A percentile compares a stretch with the other conserved stretches of the same genome.
Conservation (phyloP, 2,329 filamentous ascomycete species). For the Nakataea oryzae region DNA sequence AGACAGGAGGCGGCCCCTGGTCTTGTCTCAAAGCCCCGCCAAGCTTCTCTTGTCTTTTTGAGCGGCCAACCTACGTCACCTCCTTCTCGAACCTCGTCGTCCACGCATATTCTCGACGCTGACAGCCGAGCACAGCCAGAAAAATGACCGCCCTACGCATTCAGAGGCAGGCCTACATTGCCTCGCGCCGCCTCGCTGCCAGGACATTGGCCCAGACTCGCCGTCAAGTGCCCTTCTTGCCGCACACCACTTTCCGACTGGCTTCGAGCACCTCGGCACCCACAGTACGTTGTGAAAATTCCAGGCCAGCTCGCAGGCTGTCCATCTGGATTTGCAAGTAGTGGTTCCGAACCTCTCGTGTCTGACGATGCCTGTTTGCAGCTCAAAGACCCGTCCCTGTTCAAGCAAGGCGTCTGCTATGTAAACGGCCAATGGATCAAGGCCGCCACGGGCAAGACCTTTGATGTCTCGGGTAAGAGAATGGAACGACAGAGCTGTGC, state of each 20-base stretch:
- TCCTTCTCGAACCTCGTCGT: neutral
- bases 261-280: slow-evolving; percentile 36
- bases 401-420: slow-evolving; percentile 74
- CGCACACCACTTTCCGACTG: slow-evolving; percentile 8
- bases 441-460: slow-evolving; percentile 81
- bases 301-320: neutral
- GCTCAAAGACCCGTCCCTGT: slow-evolving; percentile 70
- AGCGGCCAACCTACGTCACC: neutral
- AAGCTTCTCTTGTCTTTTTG: neutral
- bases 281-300: slow-evolving; percentile 20
- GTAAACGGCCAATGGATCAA: slow-evolving; percentile 89
- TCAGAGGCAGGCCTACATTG: neutral
- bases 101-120: neutral
- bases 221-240: neutral
- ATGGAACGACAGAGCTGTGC: neutral
- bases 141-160: neutral
- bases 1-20: neutral
- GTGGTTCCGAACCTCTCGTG: neutral
- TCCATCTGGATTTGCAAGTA: too few relatives aligned
- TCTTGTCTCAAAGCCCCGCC: neutral
- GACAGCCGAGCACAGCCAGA: neutral
- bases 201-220: neutral
- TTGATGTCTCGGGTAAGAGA: slow-evolving; percentile 63
- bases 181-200: neutral
- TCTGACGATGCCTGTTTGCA: slow-evolving; percentile 20